These are phyloP conservation scores for Boletus edulis DNA, from an alignment of 768 basidiomycete species.

Conservation along the genomic window DNA sequence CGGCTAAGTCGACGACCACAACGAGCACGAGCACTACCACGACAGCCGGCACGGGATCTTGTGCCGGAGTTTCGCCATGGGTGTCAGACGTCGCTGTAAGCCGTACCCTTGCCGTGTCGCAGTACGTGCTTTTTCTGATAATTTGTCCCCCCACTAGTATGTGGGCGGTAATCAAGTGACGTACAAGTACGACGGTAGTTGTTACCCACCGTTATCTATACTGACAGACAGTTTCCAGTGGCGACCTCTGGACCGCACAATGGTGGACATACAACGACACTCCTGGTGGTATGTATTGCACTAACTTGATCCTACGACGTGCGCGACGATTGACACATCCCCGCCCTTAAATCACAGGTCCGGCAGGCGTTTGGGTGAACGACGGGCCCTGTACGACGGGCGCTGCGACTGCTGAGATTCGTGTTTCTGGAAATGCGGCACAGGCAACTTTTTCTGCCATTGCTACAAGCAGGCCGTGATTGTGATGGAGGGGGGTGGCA, in stretches of 20 bases:
- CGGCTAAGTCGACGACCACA: conserved; percentile 6
- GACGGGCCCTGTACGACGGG: conserved; percentile 8
- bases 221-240: conserved; percentile 27
- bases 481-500: too few relatives aligned
- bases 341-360: background rate
- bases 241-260: conserved; percentile 48
- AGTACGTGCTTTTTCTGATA: background rate
- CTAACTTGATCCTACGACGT: background rate
- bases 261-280: conserved; percentile 47
- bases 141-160: conserved; percentile 33
- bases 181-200: conserved; percentile 35
- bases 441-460: conserved; percentile 4
- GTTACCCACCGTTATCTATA: background rate
- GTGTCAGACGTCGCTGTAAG: conserved; percentile 37
- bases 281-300: conserved; percentile 28
- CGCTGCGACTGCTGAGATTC: conserved; percentile 2
- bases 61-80: conserved; percentile 47
- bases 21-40: conserved; percentile 7
- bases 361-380: conserved; percentile 18
- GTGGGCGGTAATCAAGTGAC: conserved; percentile 42
- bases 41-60: conserved; percentile 26
- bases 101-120: background rate
- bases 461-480: background rate
- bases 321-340: background rate
- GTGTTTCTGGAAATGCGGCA: background rate